phyloP scores from a whole-genome alignment of 352 stramenopile genomes.

The Globisporangium solare region DNA sequence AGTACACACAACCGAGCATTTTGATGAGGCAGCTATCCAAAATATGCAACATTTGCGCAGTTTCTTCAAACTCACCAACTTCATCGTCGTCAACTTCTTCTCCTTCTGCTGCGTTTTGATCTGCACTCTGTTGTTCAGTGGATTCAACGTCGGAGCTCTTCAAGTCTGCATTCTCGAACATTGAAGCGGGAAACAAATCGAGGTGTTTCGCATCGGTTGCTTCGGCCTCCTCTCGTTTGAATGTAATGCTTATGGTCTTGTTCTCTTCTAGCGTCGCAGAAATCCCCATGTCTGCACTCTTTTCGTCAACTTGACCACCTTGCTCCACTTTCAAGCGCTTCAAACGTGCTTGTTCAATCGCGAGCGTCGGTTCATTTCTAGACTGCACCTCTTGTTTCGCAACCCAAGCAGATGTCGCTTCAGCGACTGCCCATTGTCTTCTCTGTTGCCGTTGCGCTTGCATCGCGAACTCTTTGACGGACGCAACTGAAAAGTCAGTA shows the following conservation, averaged over 20 bases:
- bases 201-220: constrained; percentile 16
- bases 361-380: constrained; percentile 39
- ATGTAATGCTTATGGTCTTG: constrained; percentile 31
- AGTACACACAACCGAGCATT: neutral
- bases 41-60: neutral
- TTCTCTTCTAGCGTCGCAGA: constrained; percentile 3
- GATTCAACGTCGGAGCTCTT: neutral
- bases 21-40: neutral
- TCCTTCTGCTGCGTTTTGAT: constrained; percentile 1
- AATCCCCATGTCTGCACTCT: neutral
- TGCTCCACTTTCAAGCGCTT: constrained; percentile 20
- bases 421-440: constrained; percentile 24
- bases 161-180: constrained; percentile 13
- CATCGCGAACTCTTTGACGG: constrained; percentile 22
- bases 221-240: constrained; percentile 42
- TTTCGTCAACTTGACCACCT: neutral
- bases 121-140: neutral
- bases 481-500: constrained; percentile 27
- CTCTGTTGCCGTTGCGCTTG: constrained; percentile 22
- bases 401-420: constrained; percentile 26
- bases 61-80: constrained; percentile 30
- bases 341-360: constrained; percentile 34
- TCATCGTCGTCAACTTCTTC: constrained; percentile 36
- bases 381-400: constrained; percentile 32
- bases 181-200: constrained; percentile 32